Conservation (phyloP, 1,139 yeast species). For the Wickerhamomyces sp. region DNA sequence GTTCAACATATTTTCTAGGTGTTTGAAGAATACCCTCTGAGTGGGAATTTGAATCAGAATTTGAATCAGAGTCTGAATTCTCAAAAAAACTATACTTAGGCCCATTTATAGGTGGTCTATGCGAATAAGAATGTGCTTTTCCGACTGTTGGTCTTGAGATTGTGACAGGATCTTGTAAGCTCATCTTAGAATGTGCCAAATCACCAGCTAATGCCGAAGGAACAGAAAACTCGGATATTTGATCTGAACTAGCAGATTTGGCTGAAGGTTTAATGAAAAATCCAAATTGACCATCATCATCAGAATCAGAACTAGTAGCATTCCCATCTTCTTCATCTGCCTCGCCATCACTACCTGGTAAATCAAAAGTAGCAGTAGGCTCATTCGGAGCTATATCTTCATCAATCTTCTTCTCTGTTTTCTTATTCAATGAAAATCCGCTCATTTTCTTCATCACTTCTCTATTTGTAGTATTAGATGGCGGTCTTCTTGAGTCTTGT, state of each 20-base stretch:
- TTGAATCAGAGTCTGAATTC: slow-evolving; percentile 15
- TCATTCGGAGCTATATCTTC: slow-evolving; percentile 20
- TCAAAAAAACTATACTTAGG: slow-evolving; percentile 24
- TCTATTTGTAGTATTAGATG: not conserved
- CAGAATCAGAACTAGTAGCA: slow-evolving; percentile 3
- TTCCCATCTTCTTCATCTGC: slow-evolving; percentile 15
- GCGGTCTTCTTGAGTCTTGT: slow-evolving; percentile 15
- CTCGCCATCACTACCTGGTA: slow-evolving; percentile 7
- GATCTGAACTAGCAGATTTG: slow-evolving; percentile 2
- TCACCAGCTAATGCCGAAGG: slow-evolving; percentile 12
- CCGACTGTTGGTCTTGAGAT: not conserved
- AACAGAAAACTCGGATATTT: slow-evolving; percentile 16
- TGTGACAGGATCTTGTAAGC: not conserved
- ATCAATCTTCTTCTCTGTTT: slow-evolving; percentile 10
- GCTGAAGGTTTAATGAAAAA: not conserved
- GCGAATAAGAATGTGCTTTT: not conserved
- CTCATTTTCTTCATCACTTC: slow-evolving; percentile 14
- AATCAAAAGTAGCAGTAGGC: slow-evolving; percentile 9
- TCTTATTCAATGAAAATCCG: slow-evolving; percentile 17
- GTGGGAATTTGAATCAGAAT: slow-evolving; percentile 11
- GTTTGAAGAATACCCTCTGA: slow-evolving; percentile 1
- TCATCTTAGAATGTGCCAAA: slow-evolving; percentile 1
- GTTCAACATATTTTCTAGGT: slow-evolving; percentile 4
- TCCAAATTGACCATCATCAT: slow-evolving; percentile 6
- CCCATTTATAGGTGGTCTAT: slow-evolving; percentile 4